Evolutionary conservation across 768 basidiomycete genomes (phyloP), one percentile per base, ranked within the genome.

Genomic region (Candolleomyces eurysporus): DNA sequence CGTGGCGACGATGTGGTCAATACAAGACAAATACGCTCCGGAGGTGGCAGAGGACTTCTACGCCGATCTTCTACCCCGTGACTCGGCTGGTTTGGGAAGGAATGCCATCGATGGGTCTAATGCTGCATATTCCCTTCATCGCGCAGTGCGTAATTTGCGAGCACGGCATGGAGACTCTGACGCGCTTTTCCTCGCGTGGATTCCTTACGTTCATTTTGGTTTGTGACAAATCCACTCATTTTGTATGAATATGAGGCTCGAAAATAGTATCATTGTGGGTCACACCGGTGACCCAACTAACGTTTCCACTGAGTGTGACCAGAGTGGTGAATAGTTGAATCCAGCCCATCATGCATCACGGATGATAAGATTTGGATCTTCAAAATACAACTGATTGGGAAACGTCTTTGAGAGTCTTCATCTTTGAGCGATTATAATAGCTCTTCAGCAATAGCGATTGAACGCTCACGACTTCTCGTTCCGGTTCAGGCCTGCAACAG

Each of bases 1-100:
- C 5, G 63, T 79, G 7, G 76, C 67, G 4, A 78, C 78, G 22
- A 73, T 78, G 72, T 78, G 78, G 77, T 68, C 71, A 3, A 76
- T 78, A 48, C 57, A 54, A 1, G 78, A 79, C 58, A 19, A 32
- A 9, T 63, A 71, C 60, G 77, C 68, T 3, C 75, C 77, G 14
- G 26, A 14, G 6, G 56, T 78, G 11, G 67, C 74, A 0, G 64
- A 63, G 32, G 60, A 67, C 2, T 69, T 78, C 14, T 78, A 78
- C 60, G 16, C 4, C 8, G 22, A 66, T 36, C 36, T 36, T 8
- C 21, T 51, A n/a, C 49, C 2, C 6, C 21, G 22, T 9, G 22
- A n/a, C 36, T 36, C 36, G 11, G 36, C 36, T 5, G 55, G 45
- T 71, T 17, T 48, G 16, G 32, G 36, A 3, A 17, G 49, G 26